These are phyloP conservation scores for Tylopilus rubrobrunneus DNA, from an alignment of 768 basidiomycete species.

Conservation along the genomic window DNA sequence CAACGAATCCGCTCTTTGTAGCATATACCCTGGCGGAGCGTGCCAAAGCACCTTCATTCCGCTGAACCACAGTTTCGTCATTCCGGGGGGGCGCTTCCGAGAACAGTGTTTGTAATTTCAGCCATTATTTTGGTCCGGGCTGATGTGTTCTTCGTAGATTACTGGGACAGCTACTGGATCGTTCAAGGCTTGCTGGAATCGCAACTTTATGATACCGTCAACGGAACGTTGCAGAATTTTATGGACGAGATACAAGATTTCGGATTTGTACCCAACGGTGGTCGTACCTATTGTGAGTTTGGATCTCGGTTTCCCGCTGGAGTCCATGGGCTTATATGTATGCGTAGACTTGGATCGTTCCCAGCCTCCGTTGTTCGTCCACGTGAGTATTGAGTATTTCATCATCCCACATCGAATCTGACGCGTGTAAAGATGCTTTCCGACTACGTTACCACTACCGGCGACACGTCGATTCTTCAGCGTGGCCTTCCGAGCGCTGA, in stretches of 20 bases:
- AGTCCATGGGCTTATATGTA: not conserved
- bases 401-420: not conserved
- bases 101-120: constrained; percentile 65
- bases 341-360: constrained; percentile 75
- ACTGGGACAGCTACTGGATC: constrained; percentile 82
- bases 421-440: constrained; percentile 65
- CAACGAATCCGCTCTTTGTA: constrained; percentile 65
- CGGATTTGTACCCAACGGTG: constrained; percentile 95
- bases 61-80: constrained; percentile 85
- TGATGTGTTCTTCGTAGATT: constrained; percentile 34
- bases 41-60: constrained; percentile 89
- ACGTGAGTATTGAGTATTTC: constrained; percentile 38
- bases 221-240: constrained; percentile 84
- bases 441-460: constrained; percentile 71
- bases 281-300: constrained; percentile 77
- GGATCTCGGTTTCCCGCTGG: not conserved
- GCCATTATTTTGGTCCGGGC: not conserved
- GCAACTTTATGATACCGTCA: constrained; percentile 66
- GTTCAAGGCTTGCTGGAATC: constrained; percentile 82
- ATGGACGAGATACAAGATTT: constrained; percentile 86
- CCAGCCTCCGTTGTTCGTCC: constrained; percentile 89
- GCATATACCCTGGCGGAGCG: constrained; percentile 36
- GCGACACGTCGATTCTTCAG: constrained; percentile 69
- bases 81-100: constrained; percentile 84
- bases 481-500: constrained; percentile 86